phyloP scores from a whole-genome alignment of 768 basidiomycete genomes.

The Russula vinacea region DNA sequence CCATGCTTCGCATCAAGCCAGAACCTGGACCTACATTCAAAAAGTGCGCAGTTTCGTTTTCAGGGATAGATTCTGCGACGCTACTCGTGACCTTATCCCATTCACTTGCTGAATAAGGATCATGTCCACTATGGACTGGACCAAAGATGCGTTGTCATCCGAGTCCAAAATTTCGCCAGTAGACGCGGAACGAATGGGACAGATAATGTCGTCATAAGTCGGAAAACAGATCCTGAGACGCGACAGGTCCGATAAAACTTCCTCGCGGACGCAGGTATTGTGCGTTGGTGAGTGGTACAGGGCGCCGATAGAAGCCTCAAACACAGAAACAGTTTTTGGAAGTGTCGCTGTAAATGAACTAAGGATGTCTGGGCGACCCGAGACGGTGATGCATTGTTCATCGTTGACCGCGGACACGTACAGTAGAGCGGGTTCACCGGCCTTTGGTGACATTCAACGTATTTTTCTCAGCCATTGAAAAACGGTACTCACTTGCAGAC shows the following conservation, averaged over 20 bases:
- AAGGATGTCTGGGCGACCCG: conserved; percentile 54
- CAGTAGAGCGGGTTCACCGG: conserved; percentile 33
- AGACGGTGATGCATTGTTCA: conserved; percentile 50
- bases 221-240: conserved; percentile 52
- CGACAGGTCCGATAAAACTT: conserved; percentile 45
- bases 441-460: conserved; percentile 31
- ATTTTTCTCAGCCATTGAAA: not conserved
- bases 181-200: conserved; percentile 27
- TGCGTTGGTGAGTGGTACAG: conserved; percentile 51
- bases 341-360: conserved; percentile 42
- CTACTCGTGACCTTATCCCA: conserved; percentile 46
- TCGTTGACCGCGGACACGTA: conserved; percentile 52
- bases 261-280: conserved; percentile 37
- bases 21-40: conserved; percentile 52
- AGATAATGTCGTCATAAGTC: conserved; percentile 42
- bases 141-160: conserved; percentile 12
- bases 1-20: conserved; percentile 41
- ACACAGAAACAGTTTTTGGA: conserved; percentile 39
- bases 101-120: conserved; percentile 33
- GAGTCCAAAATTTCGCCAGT: conserved; percentile 22
- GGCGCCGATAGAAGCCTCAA: conserved; percentile 46
- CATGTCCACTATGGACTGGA: conserved; percentile 27
- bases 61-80: conserved; percentile 31
- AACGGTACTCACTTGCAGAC: conserved; percentile 29
- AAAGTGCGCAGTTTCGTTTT: conserved; percentile 36